Evolutionary conservation across 2,329 filamentous ascomycete genomes (phyloP).

Genomic region (Sclerotinia nivalis): DNA sequence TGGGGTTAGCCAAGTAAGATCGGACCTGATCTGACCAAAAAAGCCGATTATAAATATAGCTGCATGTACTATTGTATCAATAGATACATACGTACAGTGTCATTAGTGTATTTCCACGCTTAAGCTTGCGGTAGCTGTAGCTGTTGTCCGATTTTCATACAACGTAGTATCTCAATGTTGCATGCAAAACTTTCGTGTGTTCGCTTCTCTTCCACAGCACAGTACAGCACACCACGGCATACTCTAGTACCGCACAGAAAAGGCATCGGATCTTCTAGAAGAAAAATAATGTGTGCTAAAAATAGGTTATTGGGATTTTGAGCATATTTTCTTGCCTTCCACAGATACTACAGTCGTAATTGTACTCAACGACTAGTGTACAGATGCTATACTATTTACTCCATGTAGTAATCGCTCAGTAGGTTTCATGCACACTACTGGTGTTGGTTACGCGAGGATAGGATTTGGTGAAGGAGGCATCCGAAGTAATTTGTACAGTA

Average conservation of each 20-base stretch:
- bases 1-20: not conserved
- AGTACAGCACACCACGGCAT: slow-evolving; percentile 8
- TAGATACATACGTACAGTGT: not conserved
- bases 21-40: slow-evolving; percentile 4
- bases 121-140: not conserved
- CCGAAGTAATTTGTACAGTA: not conserved
- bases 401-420: not conserved
- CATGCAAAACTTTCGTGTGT: slow-evolving; percentile 9
- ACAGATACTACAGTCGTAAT: not conserved
- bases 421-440: not conserved
- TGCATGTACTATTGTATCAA: not conserved
- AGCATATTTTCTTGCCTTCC: not conserved
- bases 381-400: not conserved
- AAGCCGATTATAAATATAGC: not conserved
- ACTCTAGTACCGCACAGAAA: not conserved
- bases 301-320: not conserved
- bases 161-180: slow-evolving; percentile 20
- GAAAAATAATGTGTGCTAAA: slow-evolving; percentile 6
- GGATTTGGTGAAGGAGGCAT: slow-evolving; percentile 9
- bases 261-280: slow-evolving; percentile 17
- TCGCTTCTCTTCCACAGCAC: not conserved
- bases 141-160: slow-evolving; percentile 13
- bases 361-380: slow-evolving; percentile 1
- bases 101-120: not conserved
- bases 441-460: slow-evolving; percentile 14